Conservation (phyloP, 2,329 filamentous ascomycete species). For the Xylariaceae sp. region DNA sequence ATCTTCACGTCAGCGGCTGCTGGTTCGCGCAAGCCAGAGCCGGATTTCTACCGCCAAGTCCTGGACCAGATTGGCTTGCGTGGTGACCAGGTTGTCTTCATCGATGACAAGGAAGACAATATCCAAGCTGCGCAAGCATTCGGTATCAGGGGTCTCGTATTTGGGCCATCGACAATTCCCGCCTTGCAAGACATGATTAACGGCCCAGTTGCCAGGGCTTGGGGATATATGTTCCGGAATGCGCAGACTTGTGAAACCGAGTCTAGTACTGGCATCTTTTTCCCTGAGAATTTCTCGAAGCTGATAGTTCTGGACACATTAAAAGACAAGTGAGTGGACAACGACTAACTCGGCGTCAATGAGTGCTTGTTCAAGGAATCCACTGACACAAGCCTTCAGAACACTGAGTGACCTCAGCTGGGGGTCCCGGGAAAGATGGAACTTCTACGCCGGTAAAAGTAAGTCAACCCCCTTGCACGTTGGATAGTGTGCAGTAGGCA, state of each 20-base stretch:
- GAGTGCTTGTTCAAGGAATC: background rate
- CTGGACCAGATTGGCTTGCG: conserved; percentile 21
- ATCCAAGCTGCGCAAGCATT: conserved; percentile 17
- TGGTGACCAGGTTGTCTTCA: conserved; percentile 9
- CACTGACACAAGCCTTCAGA: background rate
- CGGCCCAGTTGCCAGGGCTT: conserved; percentile 9
- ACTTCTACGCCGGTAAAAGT: background rate
- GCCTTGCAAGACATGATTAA: background rate
- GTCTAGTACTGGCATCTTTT: conserved; percentile 5
- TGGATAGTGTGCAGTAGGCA: background rate
- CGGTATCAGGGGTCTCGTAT: conserved; percentile 27
- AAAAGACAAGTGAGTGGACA: background rate
- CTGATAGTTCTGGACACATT: conserved; percentile 4
- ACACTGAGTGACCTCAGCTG: background rate
- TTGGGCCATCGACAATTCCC: conserved; percentile 3
- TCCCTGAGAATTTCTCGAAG: conserved; percentile 13
- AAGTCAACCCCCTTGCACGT: background rate
- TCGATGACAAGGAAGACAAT: conserved; percentile 17
- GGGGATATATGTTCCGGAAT: conserved; percentile 13
- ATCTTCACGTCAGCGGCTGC: conserved; percentile 33
- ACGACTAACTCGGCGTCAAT: background rate
- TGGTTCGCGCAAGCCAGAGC: conserved; percentile 34
- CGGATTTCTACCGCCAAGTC: conserved; percentile 32
- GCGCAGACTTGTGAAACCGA: conserved; percentile 3
- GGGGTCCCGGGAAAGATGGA: background rate